Evolutionary conservation across 208 protist species (phyloP).

Genomic region (Wallacemonas sp.): DNA sequence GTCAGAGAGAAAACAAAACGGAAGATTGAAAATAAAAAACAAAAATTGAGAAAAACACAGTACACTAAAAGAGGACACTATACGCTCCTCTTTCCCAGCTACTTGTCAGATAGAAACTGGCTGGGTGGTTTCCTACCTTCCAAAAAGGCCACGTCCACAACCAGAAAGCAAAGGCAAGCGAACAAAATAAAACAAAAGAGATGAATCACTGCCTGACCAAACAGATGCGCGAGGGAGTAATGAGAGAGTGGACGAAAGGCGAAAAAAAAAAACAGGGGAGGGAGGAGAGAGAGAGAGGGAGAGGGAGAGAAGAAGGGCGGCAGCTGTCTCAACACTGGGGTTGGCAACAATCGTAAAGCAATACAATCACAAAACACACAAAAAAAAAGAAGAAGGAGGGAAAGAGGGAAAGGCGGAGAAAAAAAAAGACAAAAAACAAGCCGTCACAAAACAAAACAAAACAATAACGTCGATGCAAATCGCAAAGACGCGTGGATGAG

Average conservation of each 20-base stretch:
- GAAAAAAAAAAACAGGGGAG: slow-evolving; percentile 11
- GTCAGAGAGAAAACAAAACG: too few species aligned
- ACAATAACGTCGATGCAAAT: not conserved
- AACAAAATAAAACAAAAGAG: too few species aligned
- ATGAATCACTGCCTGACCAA: too few species aligned
- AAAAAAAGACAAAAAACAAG: slow-evolving; percentile 3
- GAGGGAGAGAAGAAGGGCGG: not conserved
- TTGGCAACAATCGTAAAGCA: slow-evolving; percentile 6
- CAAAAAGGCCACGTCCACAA: too few species aligned
- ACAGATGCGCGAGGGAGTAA: too few species aligned
- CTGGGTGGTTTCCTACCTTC: too few species aligned
- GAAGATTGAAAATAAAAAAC: not conserved
- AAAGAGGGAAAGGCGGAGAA: slow-evolving; percentile 1
- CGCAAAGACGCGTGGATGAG: too few species aligned
- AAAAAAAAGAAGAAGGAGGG: slow-evolving; percentile 14
- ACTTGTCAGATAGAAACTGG: too few species aligned
- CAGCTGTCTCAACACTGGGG: too few species aligned
- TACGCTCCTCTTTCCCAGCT: too few species aligned
- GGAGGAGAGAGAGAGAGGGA: not conserved
- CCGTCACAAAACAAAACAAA: slow-evolving; percentile 13
- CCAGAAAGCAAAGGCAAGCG: too few species aligned
- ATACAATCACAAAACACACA: not conserved
- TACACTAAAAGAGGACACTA: slow-evolving; percentile 22
- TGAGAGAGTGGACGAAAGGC: too few species aligned
- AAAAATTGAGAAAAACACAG: slow-evolving; percentile 19